Percentiles rank a stretch among this genome's conserved stretches.
Evolutionary conservation across 257 asterid species (phyloP).

Genomic region (Capsicum chinense): DNA sequence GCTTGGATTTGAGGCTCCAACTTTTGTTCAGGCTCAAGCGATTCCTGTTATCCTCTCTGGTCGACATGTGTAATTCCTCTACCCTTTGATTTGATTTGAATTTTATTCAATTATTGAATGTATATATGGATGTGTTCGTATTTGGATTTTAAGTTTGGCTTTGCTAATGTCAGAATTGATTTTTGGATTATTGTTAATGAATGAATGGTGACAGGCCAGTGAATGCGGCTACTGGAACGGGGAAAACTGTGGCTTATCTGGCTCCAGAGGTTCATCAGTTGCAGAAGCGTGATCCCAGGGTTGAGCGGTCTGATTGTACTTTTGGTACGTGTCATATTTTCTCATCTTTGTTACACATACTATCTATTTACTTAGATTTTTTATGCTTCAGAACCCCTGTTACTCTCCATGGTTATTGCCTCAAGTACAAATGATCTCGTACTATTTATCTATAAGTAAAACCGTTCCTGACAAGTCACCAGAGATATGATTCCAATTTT

Average conservation of each 20-base stretch:
- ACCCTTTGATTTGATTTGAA: neutral
- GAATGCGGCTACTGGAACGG: conserved; percentile 95
- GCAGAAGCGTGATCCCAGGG: conserved; percentile 58
- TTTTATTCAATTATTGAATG: neutral
- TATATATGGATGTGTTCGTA: neutral
- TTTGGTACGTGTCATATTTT: conserved; percentile 60
- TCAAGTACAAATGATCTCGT: neutral
- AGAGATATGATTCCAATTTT: neutral
- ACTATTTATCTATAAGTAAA: too few species aligned
- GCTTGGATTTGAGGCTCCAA: conserved; percentile 80
- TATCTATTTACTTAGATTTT: neutral
- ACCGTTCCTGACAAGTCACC: neutral
- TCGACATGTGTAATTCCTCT: conserved; percentile 69
- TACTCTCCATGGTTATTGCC: neutral
- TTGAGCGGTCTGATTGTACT: conserved; percentile 86
- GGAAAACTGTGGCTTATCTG: conserved; percentile 90
- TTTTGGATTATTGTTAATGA: conserved; percentile 28
- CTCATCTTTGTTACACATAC: neutral
- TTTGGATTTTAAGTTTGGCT: neutral
- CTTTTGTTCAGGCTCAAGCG: conserved; percentile 85
- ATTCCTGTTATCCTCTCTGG: conserved; percentile 85
- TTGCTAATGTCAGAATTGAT: neutral
- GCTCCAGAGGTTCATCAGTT: conserved; percentile 81
- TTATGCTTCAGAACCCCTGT: neutral
- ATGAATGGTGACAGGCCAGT: conserved; percentile 64